These are phyloP conservation scores for Exophiala sp. DNA, from an alignment of 2,329 filamentous ascomycete species.

Conservation along the genomic window DNA sequence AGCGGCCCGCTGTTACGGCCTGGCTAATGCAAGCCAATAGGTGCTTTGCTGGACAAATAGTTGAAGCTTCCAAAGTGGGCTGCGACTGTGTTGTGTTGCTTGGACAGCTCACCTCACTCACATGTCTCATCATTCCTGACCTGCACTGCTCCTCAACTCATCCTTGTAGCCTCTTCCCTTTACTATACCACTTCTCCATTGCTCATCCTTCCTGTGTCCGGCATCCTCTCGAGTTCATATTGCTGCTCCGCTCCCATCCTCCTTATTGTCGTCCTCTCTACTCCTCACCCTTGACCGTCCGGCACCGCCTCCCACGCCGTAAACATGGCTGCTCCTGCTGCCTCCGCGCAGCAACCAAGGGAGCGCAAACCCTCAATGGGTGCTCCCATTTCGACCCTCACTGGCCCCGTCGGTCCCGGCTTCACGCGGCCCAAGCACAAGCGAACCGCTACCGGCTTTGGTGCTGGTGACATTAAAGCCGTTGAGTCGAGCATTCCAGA, in stretches of 20 bases:
- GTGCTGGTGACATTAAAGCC: constrained; percentile 83
- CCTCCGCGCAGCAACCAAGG: constrained; percentile 45
- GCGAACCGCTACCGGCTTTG: constrained; percentile 93
- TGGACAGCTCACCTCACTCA: not conserved
- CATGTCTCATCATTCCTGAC: not conserved
- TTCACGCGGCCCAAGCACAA: constrained; percentile 94
- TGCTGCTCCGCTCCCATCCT: constrained; percentile 16
- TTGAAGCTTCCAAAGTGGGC: not conserved
- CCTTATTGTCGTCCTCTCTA: constrained; percentile 2
- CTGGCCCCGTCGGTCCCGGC: constrained; percentile 79
- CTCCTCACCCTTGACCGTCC: not conserved
- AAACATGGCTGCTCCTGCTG: constrained; percentile 20
- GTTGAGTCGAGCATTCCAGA: constrained; percentile 92
- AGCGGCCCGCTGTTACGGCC: not conserved
- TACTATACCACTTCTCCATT: constrained; percentile 2
- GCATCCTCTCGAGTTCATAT: constrained; percentile 21
- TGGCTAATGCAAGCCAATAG: not conserved
- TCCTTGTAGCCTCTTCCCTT: not conserved
- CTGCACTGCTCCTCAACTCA: not conserved
- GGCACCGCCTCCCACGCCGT: not conserved
- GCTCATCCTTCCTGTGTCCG: constrained; percentile 17
- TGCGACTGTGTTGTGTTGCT: too few species aligned
- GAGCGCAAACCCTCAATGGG: constrained; percentile 78
- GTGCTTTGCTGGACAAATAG: not conserved
- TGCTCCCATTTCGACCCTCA: constrained; percentile 80